Base-by-base conservation (phyloP, 169 alveolate genomes). In the Plasmodium coatneyi region DNA sequence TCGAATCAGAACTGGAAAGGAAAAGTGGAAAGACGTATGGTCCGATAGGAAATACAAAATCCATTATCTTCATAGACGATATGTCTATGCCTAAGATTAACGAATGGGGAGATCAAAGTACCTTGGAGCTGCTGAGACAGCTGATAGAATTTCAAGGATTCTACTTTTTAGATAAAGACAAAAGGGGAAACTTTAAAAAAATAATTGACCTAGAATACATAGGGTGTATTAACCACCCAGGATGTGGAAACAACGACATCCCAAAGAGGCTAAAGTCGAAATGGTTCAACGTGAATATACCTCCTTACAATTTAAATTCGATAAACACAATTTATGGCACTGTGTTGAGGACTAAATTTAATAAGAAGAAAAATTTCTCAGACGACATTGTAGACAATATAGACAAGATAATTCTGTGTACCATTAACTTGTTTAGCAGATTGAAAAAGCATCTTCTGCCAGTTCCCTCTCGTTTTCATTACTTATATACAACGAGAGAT, bases 221-320 rank as follows among this genome's bases (percentile, higher is more conserved):
- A 60, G 99, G 99, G 70, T 99, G 99, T 71, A 98, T 98, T 99
- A 97, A 97, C 92, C 99, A 98, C 92, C 99, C 99, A 12, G 99
- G 99, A 80, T 98, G 99, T 93, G 99, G 99, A 71, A 96, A 98
- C 92, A 99, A 99, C 93, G 99, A 98, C 95, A 99, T 99, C 92
- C 99, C 99, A 19, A 97, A 98, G 95, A 97, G 99, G 91, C 95
- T 98, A 52, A 98, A 99, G 96, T 96, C 99, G 82, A 98, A 98
- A 91, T 97, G 98, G 98, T 98, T 98, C 95, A 95, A 96, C 80
- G 97, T 99, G 92, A 99, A 99, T 98, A 98, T 99, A 98, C 98
- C 98, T 41, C 97, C 98, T 66, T 99, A 99, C 30, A 96, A 98
- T 32, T 96, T 97, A 81, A 96, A 97, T 72, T 98, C 99, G 16